These are phyloP conservation scores for Neodidymelliopsis sp. DNA, from an alignment of 2,329 filamentous ascomycete species.

Conservation along the genomic window DNA sequence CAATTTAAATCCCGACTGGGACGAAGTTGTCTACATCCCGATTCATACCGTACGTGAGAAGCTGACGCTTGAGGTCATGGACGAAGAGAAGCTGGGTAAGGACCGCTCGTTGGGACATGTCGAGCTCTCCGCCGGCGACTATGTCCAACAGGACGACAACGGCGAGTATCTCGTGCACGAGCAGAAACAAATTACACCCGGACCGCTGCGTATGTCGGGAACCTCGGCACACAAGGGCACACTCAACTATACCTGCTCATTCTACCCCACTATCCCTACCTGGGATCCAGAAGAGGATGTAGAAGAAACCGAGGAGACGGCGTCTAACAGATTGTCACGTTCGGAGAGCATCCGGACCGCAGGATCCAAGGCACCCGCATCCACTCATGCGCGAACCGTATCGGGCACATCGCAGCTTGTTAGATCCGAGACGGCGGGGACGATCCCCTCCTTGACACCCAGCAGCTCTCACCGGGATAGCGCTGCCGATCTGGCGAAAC, in stretches of 20 bases:
- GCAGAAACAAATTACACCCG: slow-evolving; percentile 71
- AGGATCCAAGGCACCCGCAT: slow-evolving; percentile 24
- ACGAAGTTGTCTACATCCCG: slow-evolving; percentile 93
- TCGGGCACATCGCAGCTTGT: slow-evolving; percentile 34
- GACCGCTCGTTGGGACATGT: slow-evolving; percentile 86
- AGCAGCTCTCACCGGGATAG: slow-evolving; percentile 29
- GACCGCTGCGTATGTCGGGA: slow-evolving; percentile 75
- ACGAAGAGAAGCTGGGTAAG: slow-evolving; percentile 89
- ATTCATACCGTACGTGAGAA: slow-evolving; percentile 86
- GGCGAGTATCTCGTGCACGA: slow-evolving; percentile 85
- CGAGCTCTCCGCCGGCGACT: slow-evolving; percentile 80
- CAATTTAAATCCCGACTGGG: slow-evolving; percentile 93
- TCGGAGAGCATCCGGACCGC: slow-evolving; percentile 30
- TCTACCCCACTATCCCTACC: slow-evolving; percentile 88
- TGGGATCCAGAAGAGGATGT: slow-evolving; percentile 89
- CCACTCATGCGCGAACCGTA: slow-evolving; percentile 23
- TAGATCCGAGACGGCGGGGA: slow-evolving; percentile 48
- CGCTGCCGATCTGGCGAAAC: slow-evolving; percentile 53
- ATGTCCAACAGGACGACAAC: slow-evolving; percentile 76
- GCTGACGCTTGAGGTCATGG: slow-evolving; percentile 92
- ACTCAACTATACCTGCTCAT: slow-evolving; percentile 82
- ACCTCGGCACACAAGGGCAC: slow-evolving; percentile 79
- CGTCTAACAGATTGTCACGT: slow-evolving; percentile 31
- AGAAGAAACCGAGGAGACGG: slow-evolving; percentile 57
- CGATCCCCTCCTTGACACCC: slow-evolving; percentile 51